Percentiles rank a stretch among this genome's conserved stretches.
Conservation (phyloP, 2,329 filamentous ascomycete species). For the Paecilomyces dactylethromorphus region DNA sequence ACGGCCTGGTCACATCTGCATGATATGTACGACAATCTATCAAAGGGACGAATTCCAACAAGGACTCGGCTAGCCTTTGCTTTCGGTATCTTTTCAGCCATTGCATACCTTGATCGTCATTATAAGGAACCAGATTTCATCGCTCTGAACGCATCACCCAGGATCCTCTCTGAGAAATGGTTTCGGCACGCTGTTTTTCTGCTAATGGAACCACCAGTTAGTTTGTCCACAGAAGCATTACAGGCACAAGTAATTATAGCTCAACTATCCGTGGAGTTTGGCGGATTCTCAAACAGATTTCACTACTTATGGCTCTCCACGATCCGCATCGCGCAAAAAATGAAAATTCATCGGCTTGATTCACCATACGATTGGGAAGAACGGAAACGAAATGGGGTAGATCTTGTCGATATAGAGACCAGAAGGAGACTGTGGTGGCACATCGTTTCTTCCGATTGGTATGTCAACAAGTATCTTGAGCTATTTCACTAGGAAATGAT, state of each 20-base stretch:
- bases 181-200: background rate
- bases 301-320: background rate
- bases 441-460: background rate
- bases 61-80: background rate
- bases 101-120: background rate
- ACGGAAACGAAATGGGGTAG: background rate
- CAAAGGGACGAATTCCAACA: background rate
- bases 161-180: background rate
- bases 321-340: background rate
- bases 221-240: background rate
- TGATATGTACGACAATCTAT: background rate
- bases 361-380: background rate
- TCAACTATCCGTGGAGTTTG: background rate
- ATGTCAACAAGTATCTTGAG: background rate
- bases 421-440: conserved; percentile 1
- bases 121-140: background rate
- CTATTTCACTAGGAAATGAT: background rate
- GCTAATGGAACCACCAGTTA: background rate
- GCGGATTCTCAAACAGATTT: background rate
- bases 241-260: background rate
- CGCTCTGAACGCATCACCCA: background rate
- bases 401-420: background rate
- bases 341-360: background rate
- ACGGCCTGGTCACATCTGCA: background rate
- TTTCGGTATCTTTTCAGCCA: background rate